phyloP scores from a whole-genome alignment of 352 stramenopile genomes.

The Saprolegnia diclina region DNA sequence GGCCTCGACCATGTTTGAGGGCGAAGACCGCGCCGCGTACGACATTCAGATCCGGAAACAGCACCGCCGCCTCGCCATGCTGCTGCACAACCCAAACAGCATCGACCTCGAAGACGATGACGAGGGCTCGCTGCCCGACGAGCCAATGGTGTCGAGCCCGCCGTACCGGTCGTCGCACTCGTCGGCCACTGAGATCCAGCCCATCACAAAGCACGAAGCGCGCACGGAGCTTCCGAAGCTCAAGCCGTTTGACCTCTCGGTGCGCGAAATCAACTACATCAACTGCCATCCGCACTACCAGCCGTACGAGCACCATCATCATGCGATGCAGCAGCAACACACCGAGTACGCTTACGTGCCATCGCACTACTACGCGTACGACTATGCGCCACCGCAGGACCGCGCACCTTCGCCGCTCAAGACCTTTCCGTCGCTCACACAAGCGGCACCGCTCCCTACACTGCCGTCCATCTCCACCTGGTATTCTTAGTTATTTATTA shows the following conservation, averaged over 20 bases:
- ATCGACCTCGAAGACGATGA: constrained; percentile 27
- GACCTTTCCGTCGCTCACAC: background rate
- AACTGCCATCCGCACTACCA: constrained; percentile 6
- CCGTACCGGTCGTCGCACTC: background rate
- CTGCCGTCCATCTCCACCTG: constrained; percentile 26
- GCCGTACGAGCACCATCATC: background rate
- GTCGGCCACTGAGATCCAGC: background rate
- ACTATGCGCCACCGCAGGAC: background rate
- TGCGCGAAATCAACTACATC: constrained; percentile 16
- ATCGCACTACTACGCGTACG: background rate
- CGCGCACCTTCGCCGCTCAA: background rate
- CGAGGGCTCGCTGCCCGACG: constrained; percentile 2
- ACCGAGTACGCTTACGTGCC: background rate
- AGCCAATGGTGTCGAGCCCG: background rate
- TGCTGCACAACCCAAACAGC: constrained; percentile 26
- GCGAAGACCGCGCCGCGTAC: constrained; percentile 31
- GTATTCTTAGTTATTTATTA: constrained; percentile 27
- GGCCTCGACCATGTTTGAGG: constrained; percentile 57
- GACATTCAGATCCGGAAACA: constrained; percentile 27
- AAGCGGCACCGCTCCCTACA: background rate
- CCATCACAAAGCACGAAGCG: constrained; percentile 1
- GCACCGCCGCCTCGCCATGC: constrained; percentile 19
- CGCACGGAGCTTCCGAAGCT: constrained; percentile 9
- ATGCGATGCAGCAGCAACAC: background rate
- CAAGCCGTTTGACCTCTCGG: constrained; percentile 3